A percentile compares a stretch with the other conserved stretches of the same genome.
These are phyloP conservation scores for Papiliotrema fonsecae DNA, from an alignment of 1,284 basidiomycete species.

Conservation along the genomic window DNA sequence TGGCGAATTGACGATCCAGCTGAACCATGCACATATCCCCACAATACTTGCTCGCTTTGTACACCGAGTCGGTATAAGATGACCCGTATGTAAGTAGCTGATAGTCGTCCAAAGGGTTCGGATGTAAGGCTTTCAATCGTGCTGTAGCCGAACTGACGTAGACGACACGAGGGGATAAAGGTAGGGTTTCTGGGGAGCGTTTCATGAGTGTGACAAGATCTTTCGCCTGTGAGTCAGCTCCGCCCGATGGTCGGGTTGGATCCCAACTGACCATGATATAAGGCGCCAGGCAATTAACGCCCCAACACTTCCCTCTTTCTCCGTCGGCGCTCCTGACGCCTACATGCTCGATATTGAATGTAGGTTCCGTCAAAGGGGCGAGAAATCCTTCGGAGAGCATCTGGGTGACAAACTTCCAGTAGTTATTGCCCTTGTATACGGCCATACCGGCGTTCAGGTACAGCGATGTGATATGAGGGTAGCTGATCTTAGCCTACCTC, in stretches of 20 bases:
- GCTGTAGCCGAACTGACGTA: conserved; percentile 77
- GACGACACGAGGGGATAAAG: conserved; percentile 59
- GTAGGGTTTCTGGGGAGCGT: conserved; percentile 34
- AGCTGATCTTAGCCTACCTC: conserved; percentile 51
- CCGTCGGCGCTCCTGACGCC: conserved; percentile 63
- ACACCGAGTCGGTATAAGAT: conserved; percentile 52
- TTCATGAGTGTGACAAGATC: conserved; percentile 41
- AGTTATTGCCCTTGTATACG: conserved; percentile 60
- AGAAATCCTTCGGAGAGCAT: conserved; percentile 53
- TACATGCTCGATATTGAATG: conserved; percentile 58
- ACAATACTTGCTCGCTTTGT: conserved; percentile 74
- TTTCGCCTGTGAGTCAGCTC: conserved; percentile 27
- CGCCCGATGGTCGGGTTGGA: background rate
- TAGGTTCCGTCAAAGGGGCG: conserved; percentile 55
- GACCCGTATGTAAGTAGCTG: conserved; percentile 58
- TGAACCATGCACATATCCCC: conserved; percentile 64
- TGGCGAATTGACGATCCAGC: conserved; percentile 53
- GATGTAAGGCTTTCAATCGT: conserved; percentile 54
- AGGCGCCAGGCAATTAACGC: conserved; percentile 78
- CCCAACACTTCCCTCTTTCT: conserved; percentile 75
- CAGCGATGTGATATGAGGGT: conserved; percentile 74
- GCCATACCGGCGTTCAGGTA: conserved; percentile 77
- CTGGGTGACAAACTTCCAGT: conserved; percentile 54
- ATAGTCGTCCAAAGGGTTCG: conserved; percentile 57
- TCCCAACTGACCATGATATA: conserved; percentile 65